Conservation (phyloP, 441 rosid genomes). For the Croton laevigatus region DNA sequence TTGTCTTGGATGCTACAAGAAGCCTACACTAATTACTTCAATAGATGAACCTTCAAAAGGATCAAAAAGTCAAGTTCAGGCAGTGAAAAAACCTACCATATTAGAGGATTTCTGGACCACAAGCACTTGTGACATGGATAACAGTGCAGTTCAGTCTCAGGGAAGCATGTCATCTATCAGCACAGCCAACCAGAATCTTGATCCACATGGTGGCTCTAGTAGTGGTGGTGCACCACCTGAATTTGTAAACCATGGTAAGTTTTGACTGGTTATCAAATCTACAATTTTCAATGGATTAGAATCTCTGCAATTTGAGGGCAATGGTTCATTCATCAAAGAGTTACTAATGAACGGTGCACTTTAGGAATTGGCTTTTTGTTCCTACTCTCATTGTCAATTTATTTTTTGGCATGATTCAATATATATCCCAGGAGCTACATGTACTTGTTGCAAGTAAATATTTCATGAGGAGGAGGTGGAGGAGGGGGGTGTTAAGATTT, state of each 20-base stretch:
- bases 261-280: constrained; percentile 13
- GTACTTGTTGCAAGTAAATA: neutral
- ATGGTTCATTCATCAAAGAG: neutral
- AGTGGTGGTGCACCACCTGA: constrained; percentile 45
- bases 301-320: neutral
- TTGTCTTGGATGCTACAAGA: constrained; percentile 67
- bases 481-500: neutral
- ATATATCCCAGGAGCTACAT: neutral
- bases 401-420: neutral
- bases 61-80: constrained; percentile 36
- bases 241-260: constrained; percentile 82
- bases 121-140: constrained; percentile 55
- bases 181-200: constrained; percentile 37
- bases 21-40: constrained; percentile 40
- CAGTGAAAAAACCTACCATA: constrained; percentile 42
- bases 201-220: constrained; percentile 48
- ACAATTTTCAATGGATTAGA: constrained; percentile 6
- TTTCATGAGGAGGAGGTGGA: neutral
- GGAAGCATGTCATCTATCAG: constrained; percentile 56
- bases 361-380: neutral
- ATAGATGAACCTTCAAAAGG: constrained; percentile 56
- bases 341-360: neutral
- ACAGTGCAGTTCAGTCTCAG: constrained; percentile 51
- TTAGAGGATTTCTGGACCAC: constrained; percentile 60
- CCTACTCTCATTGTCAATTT: neutral